Percentiles rank a stretch among this genome's conserved stretches.
Evolutionary conservation across 768 basidiomycete species (phyloP).

Genomic region (Kwoniella mangroviensis): DNA sequence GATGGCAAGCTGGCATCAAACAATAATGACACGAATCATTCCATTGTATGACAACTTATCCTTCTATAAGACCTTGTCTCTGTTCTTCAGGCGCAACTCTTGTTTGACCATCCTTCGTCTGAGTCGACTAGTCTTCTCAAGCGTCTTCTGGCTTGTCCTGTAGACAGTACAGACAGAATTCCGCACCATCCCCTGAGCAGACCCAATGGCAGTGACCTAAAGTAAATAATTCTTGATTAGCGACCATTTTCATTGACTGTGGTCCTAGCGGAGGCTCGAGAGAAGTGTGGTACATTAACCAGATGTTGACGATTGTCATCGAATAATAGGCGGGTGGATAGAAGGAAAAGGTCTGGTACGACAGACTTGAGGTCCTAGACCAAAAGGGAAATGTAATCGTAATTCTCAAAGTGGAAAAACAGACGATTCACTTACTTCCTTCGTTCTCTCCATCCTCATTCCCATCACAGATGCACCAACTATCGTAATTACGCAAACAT

Average conservation of each 20-base stretch:
- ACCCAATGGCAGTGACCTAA: neutral
- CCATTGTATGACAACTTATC: no score
- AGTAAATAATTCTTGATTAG: neutral
- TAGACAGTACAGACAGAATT: neutral
- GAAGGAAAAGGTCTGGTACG: no score
- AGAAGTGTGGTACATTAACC: no score
- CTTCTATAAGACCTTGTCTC: no score
- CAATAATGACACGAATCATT: no score
- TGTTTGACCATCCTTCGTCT: neutral
- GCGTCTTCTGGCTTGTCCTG: neutral
- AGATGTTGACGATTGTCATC: no score
- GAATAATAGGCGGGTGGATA: no score
- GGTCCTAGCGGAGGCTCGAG: no score
- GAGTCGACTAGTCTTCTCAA: neutral
- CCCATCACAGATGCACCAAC: neutral
- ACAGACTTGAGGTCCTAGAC: no score
- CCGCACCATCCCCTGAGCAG: neutral
- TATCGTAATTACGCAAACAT: neutral
- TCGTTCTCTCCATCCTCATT: neutral
- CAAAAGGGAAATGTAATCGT: no score
- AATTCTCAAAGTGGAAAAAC: neutral
- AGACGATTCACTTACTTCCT: neutral
- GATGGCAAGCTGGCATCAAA: no score
- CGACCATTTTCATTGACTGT: no score
- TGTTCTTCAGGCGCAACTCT: neutral